Conservation (phyloP, 441 rosid species). For the Mallotus repandus region DNA sequence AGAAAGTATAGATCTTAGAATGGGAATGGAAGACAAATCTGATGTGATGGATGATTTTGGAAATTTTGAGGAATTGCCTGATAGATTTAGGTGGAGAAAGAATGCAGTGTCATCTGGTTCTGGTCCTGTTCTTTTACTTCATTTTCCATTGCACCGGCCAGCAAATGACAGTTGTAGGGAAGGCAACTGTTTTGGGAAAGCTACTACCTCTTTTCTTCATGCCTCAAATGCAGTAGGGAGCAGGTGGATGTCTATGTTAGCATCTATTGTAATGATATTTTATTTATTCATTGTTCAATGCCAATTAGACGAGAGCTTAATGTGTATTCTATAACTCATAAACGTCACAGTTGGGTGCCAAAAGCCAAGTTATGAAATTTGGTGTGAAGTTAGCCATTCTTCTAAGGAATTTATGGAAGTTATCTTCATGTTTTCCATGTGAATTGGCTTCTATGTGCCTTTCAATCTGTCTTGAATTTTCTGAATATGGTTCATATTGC, state of each 20-base stretch:
- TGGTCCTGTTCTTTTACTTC: constrained; percentile 62
- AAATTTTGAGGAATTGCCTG: constrained; percentile 19
- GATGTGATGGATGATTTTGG: constrained; percentile 15
- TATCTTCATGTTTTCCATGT: no score
- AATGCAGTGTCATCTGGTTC: constrained; percentile 40
- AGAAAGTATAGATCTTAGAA: constrained; percentile 40
- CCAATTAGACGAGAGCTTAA: background rate
- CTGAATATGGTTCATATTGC: background rate
- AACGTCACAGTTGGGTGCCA: background rate
- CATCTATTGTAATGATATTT: background rate
- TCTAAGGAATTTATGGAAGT: background rate
- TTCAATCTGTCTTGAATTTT: constrained; percentile 10
- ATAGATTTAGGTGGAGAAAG: constrained; percentile 39
- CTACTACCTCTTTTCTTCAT: constrained; percentile 17
- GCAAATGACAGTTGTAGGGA: constrained; percentile 19
- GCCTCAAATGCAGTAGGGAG: constrained; percentile 17
- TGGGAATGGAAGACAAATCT: constrained; percentile 22
- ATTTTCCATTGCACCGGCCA: constrained; percentile 46
- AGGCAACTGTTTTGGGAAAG: constrained; percentile 17
- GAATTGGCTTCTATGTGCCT: background rate
- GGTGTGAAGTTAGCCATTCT: background rate
- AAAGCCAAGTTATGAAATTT: background rate
- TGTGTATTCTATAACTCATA: background rate
- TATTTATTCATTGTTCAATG: background rate
- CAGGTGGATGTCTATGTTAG: constrained; percentile 28